Conservation (phyloP, 805 yeast species). For the Suhomyces prunicola region DNA sequence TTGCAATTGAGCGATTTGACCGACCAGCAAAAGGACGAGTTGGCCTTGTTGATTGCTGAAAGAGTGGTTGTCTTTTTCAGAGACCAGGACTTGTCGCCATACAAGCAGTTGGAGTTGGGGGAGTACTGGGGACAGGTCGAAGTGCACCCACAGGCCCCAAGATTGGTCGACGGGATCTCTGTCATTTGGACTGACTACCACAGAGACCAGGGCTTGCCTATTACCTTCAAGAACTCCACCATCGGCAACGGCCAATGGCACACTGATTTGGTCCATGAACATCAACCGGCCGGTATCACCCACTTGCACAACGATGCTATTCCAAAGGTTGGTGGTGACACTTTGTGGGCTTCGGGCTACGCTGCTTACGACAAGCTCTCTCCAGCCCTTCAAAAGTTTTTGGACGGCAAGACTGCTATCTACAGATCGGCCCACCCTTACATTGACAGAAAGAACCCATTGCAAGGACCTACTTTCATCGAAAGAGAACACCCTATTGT, state of each 20-base stretch:
- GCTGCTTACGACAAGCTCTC: conserved; percentile 57
- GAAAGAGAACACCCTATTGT: conserved; percentile 31
- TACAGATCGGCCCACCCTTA: conserved; percentile 40
- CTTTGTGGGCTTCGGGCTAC: conserved; percentile 56
- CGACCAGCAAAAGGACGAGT: conserved; percentile 28
- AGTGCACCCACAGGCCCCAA: conserved; percentile 18
- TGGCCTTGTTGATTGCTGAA: conserved; percentile 30
- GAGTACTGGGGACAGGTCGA: conserved; percentile 30
- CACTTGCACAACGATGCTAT: conserved; percentile 39
- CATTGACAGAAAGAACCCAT: conserved; percentile 33
- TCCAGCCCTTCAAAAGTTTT: conserved; percentile 46
- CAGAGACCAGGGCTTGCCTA: conserved; percentile 23
- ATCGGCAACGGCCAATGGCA: conserved; percentile 32
- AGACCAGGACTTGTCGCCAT: conserved; percentile 30
- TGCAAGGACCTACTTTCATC: conserved; percentile 26
- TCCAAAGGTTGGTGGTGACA: conserved; percentile 50
- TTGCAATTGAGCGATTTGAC: conserved; percentile 26
- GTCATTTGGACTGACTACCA: conserved; percentile 32
- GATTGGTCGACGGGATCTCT: conserved; percentile 23
- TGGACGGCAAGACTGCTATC: conserved; percentile 51
- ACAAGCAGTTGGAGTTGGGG: conserved; percentile 29
- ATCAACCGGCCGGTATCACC: conserved; percentile 36
- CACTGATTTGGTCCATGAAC: conserved; percentile 36
- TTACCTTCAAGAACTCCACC: conserved; percentile 26
- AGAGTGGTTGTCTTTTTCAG: conserved; percentile 29